These are phyloP conservation scores for Ilex asprella DNA, from an alignment of 257 asterid species.

Conservation along the genomic window DNA sequence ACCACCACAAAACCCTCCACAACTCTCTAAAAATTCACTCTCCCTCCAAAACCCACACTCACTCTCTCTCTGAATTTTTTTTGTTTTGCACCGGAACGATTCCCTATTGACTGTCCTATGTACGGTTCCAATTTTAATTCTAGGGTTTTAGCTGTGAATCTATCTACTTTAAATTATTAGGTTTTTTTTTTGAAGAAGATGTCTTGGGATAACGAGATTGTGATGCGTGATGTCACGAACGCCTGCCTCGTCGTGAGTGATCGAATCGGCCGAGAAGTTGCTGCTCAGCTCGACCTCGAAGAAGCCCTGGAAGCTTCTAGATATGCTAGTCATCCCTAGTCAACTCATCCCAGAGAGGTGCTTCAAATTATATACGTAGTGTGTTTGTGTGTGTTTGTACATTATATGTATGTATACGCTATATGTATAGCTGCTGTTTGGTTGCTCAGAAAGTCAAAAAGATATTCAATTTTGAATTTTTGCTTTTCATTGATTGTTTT, in stretches of 20 bases:
- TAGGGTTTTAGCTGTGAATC: conserved; percentile 1
- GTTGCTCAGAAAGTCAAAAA: neutral
- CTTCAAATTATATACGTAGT: neutral
- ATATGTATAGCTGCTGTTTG: neutral
- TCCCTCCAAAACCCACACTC: neutral
- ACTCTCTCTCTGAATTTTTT: too few relatives aligned
- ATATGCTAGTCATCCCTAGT: conserved; percentile 86
- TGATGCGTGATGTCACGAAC: conserved; percentile 83
- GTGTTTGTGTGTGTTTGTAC: neutral
- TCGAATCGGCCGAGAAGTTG: conserved; percentile 67
- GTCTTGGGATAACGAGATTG: conserved; percentile 64
- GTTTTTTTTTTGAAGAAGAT: conserved; percentile 18
- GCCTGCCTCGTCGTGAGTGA: conserved; percentile 87
- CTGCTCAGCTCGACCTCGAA: conserved; percentile 75
- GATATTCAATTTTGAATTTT: neutral
- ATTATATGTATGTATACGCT: neutral
- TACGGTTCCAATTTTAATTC: neutral
- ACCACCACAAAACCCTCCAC: conserved; percentile 17
- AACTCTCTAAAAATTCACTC: conserved; percentile 21
- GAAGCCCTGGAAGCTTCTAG: conserved; percentile 92
- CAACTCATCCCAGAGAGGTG: conserved; percentile 96
- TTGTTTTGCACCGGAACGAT: too few relatives aligned
- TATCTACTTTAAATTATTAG: neutral
- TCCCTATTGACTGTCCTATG: too few relatives aligned
- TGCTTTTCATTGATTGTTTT: too few relatives aligned